A percentile compares a stretch with the other conserved stretches of the same genome.
phyloP scores from a whole-genome alignment of 1,284 basidiomycete species.

The Baeospora myosura region DNA sequence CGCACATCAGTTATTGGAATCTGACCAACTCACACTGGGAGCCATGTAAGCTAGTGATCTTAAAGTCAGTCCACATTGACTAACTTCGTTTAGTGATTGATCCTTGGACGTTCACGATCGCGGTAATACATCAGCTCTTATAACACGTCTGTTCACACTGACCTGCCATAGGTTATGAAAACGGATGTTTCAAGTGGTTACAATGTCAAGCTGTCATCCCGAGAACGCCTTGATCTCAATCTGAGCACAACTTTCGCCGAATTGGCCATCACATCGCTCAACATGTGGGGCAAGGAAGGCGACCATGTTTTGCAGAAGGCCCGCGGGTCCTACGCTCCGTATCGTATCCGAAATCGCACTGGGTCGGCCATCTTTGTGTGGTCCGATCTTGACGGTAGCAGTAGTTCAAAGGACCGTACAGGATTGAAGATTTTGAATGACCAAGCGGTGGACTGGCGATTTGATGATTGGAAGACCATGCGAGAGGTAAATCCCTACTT shows the following conservation, averaged over 20 bases:
- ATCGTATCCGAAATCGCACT: constrained; percentile 87
- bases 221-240: constrained; percentile 87
- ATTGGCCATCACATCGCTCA: constrained; percentile 70
- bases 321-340: constrained; percentile 87
- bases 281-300: constrained; percentile 69
- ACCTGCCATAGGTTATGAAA: constrained; percentile 39
- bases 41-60: constrained; percentile 50
- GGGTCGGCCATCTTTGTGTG: constrained; percentile 79
- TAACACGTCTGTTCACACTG: neutral
- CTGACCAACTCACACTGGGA: constrained; percentile 98
- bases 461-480: constrained; percentile 93
- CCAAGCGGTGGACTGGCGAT: constrained; percentile 87
- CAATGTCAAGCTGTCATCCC: constrained; percentile 63
- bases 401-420: constrained; percentile 36
- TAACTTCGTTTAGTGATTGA: constrained; percentile 66
- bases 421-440: constrained; percentile 63
- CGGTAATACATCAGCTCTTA: constrained; percentile 35
- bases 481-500: constrained; percentile 63
- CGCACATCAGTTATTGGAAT: constrained; percentile 94
- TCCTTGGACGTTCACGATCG: constrained; percentile 87
- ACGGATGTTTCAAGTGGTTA: constrained; percentile 49
- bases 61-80: neutral
- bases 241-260: constrained; percentile 90
- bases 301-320: constrained; percentile 65
- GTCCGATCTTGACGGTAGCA: constrained; percentile 63